Percentiles rank a stretch among this genome's conserved stretches.
phyloP scores from a whole-genome alignment of 2,329 filamentous ascomycete genomes.

The Purpureocillium takamizusanense region DNA sequence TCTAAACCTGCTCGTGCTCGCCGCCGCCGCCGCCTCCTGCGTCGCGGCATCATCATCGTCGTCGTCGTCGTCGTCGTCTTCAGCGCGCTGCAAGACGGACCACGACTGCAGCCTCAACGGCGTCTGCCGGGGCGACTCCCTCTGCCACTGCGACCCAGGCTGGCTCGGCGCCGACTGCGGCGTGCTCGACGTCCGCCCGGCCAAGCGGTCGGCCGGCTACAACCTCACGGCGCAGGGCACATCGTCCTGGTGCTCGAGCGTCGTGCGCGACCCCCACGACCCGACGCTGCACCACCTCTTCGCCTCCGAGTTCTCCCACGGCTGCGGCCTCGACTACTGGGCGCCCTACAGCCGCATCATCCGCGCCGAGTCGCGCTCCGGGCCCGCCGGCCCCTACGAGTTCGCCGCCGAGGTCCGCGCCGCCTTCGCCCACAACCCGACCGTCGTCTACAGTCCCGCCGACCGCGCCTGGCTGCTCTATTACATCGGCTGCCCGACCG shows the following conservation, averaged over 20 bases:
- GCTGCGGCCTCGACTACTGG: slow-evolving; percentile 38
- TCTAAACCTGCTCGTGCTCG: no score
- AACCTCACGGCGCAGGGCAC: slow-evolving; percentile 32
- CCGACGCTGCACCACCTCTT: slow-evolving; percentile 32
- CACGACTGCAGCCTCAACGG: slow-evolving; percentile 21
- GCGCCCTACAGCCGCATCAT: slow-evolving; percentile 1
- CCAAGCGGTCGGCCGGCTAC: slow-evolving; percentile 29
- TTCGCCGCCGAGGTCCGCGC: slow-evolving; percentile 29
- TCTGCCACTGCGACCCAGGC: slow-evolving; percentile 27
- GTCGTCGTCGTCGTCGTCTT: no score
- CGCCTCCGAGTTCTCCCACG: slow-evolving; percentile 31
- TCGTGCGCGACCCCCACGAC: slow-evolving; percentile 29
- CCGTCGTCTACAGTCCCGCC: slow-evolving; percentile 31
- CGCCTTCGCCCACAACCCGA: slow-evolving; percentile 37
- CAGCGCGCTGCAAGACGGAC: no score
- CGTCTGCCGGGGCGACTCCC: slow-evolving; percentile 8
- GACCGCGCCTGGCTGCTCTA: slow-evolving; percentile 36
- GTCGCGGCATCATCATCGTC: no score
- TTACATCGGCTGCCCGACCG: slow-evolving; percentile 24
- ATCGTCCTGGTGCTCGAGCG: slow-evolving; percentile 38
- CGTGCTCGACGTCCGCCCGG: slow-evolving; percentile 32
- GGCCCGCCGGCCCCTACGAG: slow-evolving; percentile 23
- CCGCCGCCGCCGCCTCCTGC: no score
- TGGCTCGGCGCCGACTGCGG: slow-evolving; percentile 35
- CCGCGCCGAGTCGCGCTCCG: slow-evolving; percentile 31